Evolutionary conservation across 345 rosid species (phyloP), one percentile per base, ranked within the genome.

Genomic region (Xanthoceras sorbifolium): DNA sequence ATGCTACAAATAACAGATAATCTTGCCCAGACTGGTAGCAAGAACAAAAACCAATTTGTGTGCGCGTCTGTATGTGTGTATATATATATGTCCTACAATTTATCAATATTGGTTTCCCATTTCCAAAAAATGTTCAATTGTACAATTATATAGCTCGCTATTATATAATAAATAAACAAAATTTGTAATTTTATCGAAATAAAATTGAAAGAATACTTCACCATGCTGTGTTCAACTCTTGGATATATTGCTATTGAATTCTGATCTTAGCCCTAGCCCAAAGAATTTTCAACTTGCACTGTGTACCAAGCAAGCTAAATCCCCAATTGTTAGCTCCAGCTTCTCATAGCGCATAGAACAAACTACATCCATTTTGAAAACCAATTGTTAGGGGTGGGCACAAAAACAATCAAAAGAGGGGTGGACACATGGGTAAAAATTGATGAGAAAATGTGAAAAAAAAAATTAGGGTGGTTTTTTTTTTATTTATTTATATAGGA

Each of bases 261-360:
- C 25, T 61, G 46, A 23, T 54, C 69, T 64, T 34, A 65, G 61
- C 44, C 70, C n/a, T 31, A 64, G 67, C 40, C 71, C 26, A 28
- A 7, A 15, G 17, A 25, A 67, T 55, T 61, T 48, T 67, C 17
- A 44, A 46, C 42, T 22, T 23, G n/a, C 73, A 18, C 6, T 34
- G 22, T 25, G 22, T 25, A 63, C 29, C 69, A 63, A 23, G 22
- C 3, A 54, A 66, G 60, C 65, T 52, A 14, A 40, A 26, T 64
- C 38, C 9, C 55, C 28, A 23, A 29, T 61, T 72, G 76, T 73
- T 62, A 23, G 34, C 32, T n/a, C n/a, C 54, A 72, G 67, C 60
- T 67, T 38, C 62, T 57, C 73, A 70, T 64, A 55, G 15, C 59
- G 14, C n/a, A n/a, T 38, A 29, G 75, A 66, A 69, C 72, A 69